These are phyloP conservation scores for Hortiboletus campestris DNA, from an alignment of 768 basidiomycete species.

Conservation along the genomic window DNA sequence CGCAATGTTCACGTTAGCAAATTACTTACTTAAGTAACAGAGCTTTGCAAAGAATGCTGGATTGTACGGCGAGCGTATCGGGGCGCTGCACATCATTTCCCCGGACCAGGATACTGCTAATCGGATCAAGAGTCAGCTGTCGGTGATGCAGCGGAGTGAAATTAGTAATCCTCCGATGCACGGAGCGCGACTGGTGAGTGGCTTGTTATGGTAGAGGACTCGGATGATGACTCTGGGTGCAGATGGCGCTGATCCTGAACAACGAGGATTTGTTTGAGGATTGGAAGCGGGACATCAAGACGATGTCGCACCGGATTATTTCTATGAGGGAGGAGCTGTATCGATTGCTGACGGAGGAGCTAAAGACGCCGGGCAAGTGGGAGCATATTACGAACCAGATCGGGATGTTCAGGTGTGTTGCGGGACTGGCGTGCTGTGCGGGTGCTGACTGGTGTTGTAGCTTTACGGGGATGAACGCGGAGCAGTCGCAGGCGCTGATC, in stretches of 20 bases:
- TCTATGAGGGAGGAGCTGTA: slow-evolving; percentile 82
- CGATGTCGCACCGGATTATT: slow-evolving; percentile 79
- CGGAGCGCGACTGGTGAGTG: slow-evolving; percentile 81
- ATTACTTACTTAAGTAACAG: too few species aligned
- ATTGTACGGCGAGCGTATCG: slow-evolving; percentile 91
- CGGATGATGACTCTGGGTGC: slow-evolving; percentile 1
- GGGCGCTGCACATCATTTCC: slow-evolving; percentile 85
- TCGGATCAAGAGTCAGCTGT: slow-evolving; percentile 82
- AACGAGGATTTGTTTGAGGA: slow-evolving; percentile 70
- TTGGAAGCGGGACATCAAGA: slow-evolving; percentile 88
- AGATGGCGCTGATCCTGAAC: slow-evolving; percentile 84
- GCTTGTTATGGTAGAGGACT: background rate
- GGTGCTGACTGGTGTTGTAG: slow-evolving; percentile 38
- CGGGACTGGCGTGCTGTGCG: background rate
- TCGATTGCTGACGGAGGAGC: slow-evolving; percentile 62
- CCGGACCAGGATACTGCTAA: slow-evolving; percentile 60
- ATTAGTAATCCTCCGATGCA: slow-evolving; percentile 94
- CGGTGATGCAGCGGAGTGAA: slow-evolving; percentile 88
- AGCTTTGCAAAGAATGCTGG: slow-evolving; percentile 98
- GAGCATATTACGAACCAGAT: slow-evolving; percentile 95
- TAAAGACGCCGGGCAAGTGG: slow-evolving; percentile 92
- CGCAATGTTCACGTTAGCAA: slow-evolving; percentile 8
- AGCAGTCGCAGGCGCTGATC: slow-evolving; percentile 65
- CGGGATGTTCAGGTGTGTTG: slow-evolving; percentile 89
- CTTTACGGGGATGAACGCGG: slow-evolving; percentile 76